Evolutionary conservation across 2,329 filamentous ascomycete genomes (phyloP), one percentile per base, ranked within the genome.

Genomic region (Beauveria sp.): DNA sequence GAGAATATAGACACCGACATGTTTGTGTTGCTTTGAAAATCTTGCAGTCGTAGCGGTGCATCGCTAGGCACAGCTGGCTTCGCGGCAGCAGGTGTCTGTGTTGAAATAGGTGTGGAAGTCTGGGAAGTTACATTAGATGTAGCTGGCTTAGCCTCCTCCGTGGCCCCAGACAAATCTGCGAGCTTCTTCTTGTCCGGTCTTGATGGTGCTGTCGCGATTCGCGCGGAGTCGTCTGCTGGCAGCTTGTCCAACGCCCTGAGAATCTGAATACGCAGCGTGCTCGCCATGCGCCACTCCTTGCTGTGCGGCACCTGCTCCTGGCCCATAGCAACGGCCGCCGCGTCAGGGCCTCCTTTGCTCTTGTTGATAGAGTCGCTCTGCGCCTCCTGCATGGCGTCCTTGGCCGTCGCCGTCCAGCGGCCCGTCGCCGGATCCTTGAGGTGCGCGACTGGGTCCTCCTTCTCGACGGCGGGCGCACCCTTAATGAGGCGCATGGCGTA

Each of bases 401-500:
- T 64, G 22, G 67, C 56, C 0, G 73, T 79, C 20, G 74, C 74
- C 0, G 65, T 75, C 72, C 84, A 85, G 63, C 77, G 75, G 2
- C 83, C 82, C 1, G 76, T 67, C 4, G 68, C 71, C 66, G 83
- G 78, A 3, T 79, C 73, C 5, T 59, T 59, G n/a, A 63, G 38
- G 40, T 45, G 24, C 49, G 63, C 62, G 1, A 63, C 69, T 0
- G 73, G 69, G 7, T 76, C 73, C 34, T 69, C 62, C 60, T 70
- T 72, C 46, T 74, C 73, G 1, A 71, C 42, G 0, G 71, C 71
- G 0, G 69, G 65, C 3, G 65, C 63, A 0, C 71, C 71, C 63
- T 75, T 70, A 30, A 70, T 72, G 7, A 79, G 52, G 5, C 72
- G 67, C 72, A 79, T 77, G 38, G 79, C 75, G 79, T 85, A 87